Evolutionary conservation across 192 early-diverging fungal species (phyloP).

Genomic region (Funneliformis geosporum): DNA sequence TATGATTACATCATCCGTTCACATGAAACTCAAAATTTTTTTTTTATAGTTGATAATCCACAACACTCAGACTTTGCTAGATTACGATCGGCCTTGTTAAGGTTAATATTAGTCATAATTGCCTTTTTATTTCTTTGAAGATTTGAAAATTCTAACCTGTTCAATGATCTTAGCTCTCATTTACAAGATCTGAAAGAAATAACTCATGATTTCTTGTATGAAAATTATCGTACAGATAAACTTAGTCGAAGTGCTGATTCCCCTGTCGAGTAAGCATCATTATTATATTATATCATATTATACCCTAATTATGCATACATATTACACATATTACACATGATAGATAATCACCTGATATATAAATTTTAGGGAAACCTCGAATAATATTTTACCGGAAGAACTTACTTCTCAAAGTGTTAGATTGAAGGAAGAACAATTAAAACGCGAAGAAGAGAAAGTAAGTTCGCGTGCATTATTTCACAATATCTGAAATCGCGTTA

Average conservation of each 20-base stretch:
- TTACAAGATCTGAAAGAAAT: constrained; percentile 97
- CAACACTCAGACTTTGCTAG: constrained; percentile 97
- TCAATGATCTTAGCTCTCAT: constrained; percentile 73
- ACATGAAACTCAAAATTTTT: not conserved
- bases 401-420: constrained; percentile 35
- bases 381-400: constrained; percentile 22
- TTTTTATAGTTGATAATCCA: constrained; percentile 79
- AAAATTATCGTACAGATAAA: constrained; percentile 93
- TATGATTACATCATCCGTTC: not conserved
- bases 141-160: not conserved
- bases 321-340: too few relatives aligned
- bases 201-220: constrained; percentile 94
- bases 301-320: too few relatives aligned
- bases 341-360: not conserved
- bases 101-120: constrained; percentile 41
- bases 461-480: not conserved
- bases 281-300: too few relatives aligned
- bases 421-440: constrained; percentile 56
- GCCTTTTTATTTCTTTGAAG: not conserved
- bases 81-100: constrained; percentile 86
- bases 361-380: not conserved
- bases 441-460: constrained; percentile 57
- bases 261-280: constrained; percentile 39
- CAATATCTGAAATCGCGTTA: too few relatives aligned
- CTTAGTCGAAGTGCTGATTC: constrained; percentile 56